These are phyloP conservation scores for Trypanosoma cruzi DNA, from an alignment of 208 protist genomes.

Conservation along the genomic window DNA sequence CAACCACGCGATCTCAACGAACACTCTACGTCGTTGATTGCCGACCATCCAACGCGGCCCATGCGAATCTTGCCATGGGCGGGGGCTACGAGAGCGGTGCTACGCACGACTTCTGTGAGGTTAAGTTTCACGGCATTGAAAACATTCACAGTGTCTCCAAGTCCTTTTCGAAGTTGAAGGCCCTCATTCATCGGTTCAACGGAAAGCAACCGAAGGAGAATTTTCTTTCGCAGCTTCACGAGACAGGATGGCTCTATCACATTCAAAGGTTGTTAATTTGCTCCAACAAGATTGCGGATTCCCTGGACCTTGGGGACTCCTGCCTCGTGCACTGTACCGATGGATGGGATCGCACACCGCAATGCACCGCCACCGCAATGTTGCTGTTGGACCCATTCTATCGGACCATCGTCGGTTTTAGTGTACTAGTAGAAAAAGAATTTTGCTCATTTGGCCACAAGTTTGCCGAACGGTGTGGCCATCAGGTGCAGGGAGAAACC, in stretches of 20 bases:
- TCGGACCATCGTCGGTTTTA: constrained; percentile 94
- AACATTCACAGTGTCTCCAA: constrained; percentile 86
- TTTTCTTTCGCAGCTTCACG: constrained; percentile 55
- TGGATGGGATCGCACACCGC: constrained; percentile 96
- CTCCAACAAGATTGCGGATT: constrained; percentile 39
- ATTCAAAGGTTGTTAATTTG: constrained; percentile 69
- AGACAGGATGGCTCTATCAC: constrained; percentile 66
- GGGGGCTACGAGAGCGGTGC: constrained; percentile 84
- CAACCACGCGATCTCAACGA: constrained; percentile 5
- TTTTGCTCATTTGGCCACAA: constrained; percentile 96
- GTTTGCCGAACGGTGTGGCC: constrained; percentile 89
- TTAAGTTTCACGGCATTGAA: constrained; percentile 85
- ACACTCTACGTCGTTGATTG: constrained; percentile 79
- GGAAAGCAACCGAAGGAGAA: constrained; percentile 50
- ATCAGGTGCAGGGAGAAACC: constrained; percentile 63
- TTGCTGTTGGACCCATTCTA: constrained; percentile 96
- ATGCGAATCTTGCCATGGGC: constrained; percentile 67
- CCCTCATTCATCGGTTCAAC: constrained; percentile 49
- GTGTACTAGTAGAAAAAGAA: constrained; percentile 95
- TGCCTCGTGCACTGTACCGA: constrained; percentile 95
- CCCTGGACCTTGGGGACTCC: constrained; percentile 52
- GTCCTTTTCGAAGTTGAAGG: constrained; percentile 68
- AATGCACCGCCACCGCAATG: constrained; percentile 81
- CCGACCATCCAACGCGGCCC: constrained; percentile 59
- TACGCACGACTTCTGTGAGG: constrained; percentile 70